Percentiles rank a stretch among this genome's conserved stretches.
Evolutionary conservation across 257 asterid genomes (phyloP).

Genomic region (Gentiana straminea): DNA sequence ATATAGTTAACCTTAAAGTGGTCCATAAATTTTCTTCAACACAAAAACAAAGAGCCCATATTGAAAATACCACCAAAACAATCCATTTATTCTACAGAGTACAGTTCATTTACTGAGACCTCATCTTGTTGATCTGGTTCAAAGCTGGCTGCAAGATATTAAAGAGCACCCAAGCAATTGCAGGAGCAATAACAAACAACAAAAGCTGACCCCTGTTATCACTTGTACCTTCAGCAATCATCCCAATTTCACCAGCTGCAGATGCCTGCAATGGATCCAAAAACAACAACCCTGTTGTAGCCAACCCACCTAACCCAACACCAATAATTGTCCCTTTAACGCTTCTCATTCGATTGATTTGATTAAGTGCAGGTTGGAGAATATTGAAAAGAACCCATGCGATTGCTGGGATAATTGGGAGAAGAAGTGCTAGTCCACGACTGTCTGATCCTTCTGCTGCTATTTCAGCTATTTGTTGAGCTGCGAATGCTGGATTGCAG

Average conservation of each 20-base stretch:
- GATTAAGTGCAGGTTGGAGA: slow-evolving; percentile 79
- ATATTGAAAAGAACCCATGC: slow-evolving; percentile 89
- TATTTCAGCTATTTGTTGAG: slow-evolving; percentile 74
- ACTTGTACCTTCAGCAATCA: slow-evolving; percentile 37
- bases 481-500: slow-evolving; percentile 69
- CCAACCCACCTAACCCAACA: slow-evolving; percentile 60
- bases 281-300: slow-evolving; percentile 36
- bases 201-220: slow-evolving; percentile 81
- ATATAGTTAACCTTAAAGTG: no score
- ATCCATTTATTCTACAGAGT: no score
- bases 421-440: slow-evolving; percentile 66
- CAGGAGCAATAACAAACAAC: slow-evolving; percentile 79
- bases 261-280: slow-evolving; percentile 36
- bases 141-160: slow-evolving; percentile 88
- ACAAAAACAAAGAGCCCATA: no score
- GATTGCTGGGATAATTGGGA: slow-evolving; percentile 71
- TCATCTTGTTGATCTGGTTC: slow-evolving; percentile 86
- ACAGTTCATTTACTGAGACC: slow-evolving; percentile 22
- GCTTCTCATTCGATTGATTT: slow-evolving; percentile 71
- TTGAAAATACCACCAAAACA: no score
- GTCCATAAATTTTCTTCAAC: no score
- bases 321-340: slow-evolving; percentile 51
- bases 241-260: slow-evolving; percentile 40
- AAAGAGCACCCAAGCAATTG: slow-evolving; percentile 69
- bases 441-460: slow-evolving; percentile 89